These are phyloP conservation scores for Scenedesmus sp. DNA, from an alignment of 163 green algal genomes.

Conservation along the genomic window DNA sequence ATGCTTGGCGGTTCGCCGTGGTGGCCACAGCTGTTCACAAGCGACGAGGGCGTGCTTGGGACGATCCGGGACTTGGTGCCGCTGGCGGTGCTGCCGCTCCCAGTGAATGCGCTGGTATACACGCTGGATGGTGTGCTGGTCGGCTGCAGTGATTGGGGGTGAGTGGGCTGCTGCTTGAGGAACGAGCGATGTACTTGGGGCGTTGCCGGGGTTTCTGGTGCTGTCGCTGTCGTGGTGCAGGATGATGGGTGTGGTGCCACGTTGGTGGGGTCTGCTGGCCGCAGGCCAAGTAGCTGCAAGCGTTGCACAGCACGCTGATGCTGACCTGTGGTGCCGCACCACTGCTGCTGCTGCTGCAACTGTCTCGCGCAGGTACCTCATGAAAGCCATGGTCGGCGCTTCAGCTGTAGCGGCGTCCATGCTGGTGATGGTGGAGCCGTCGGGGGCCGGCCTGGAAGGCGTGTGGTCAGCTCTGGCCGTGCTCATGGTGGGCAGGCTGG, in stretches of 20 bases:
- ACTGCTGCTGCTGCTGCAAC: not conserved
- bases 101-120: slow-evolving; percentile 77
- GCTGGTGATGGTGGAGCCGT: slow-evolving; percentile 38
- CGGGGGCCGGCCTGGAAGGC: slow-evolving; percentile 32
- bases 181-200: not conserved
- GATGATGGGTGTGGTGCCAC: not conserved
- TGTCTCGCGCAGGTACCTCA: slow-evolving; percentile 31
- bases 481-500: slow-evolving; percentile 49
- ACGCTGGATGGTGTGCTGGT: slow-evolving; percentile 88
- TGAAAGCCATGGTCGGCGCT: slow-evolving; percentile 49
- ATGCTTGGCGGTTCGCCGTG: slow-evolving; percentile 30
- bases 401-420: slow-evolving; percentile 36
- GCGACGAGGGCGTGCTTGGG: slow-evolving; percentile 61
- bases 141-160: slow-evolving; percentile 78
- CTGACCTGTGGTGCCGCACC: not conserved
- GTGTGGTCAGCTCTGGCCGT: slow-evolving; percentile 52
- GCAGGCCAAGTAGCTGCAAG: no score
- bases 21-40: slow-evolving; percentile 70
- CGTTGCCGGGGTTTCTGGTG: not conserved
- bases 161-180: not conserved
- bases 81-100: slow-evolving; percentile 73
- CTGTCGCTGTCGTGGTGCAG: not conserved
- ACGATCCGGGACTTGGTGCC: slow-evolving; percentile 66
- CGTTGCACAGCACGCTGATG: no score
- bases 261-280: no score